phyloP scores from a whole-genome alignment of 75 land plant genomes.

The Isoetes taiwanensis region DNA sequence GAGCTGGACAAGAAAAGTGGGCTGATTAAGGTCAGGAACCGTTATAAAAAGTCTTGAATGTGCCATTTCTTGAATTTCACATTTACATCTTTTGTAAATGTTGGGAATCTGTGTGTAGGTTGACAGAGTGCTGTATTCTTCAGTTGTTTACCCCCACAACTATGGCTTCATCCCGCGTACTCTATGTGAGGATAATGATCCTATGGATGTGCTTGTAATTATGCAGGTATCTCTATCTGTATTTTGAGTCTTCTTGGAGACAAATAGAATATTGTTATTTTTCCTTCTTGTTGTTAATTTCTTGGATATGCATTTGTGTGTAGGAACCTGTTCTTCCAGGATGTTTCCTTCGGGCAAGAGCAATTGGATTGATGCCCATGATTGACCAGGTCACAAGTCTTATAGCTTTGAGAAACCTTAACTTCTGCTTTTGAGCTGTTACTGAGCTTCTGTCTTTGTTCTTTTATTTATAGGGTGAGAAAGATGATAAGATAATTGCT shows the following conservation, averaged over 20 bases:
- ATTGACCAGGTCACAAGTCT: conserved; percentile 50
- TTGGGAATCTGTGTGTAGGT: conserved; percentile 29
- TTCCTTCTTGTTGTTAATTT: background rate
- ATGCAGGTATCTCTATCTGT: conserved; percentile 57
- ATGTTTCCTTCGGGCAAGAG: conserved; percentile 70
- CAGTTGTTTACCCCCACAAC: conserved; percentile 96
- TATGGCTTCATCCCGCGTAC: conserved; percentile 95
- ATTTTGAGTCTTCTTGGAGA: background rate
- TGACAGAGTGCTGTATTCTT: conserved; percentile 84
- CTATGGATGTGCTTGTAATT: conserved; percentile 80
- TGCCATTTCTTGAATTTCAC: background rate
- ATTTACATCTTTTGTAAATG: background rate
- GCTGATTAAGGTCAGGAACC: conserved; percentile 54
- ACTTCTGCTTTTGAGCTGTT: too few relatives aligned
- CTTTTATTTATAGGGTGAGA: conserved; percentile 45
- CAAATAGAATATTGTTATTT: background rate
- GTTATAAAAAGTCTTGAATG: background rate
- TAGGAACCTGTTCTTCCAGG: conserved; percentile 92
- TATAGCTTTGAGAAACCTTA: background rate
- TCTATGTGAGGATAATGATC: conserved; percentile 86
- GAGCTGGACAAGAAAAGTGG: conserved; percentile 87
- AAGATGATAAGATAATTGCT: conserved; percentile 85
- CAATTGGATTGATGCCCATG: conserved; percentile 96
- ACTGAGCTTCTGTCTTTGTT: background rate
- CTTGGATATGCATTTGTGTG: background rate